Evolutionary conservation across 73 alveolate species (phyloP).

Genomic region (Breviolum minutum): DNA sequence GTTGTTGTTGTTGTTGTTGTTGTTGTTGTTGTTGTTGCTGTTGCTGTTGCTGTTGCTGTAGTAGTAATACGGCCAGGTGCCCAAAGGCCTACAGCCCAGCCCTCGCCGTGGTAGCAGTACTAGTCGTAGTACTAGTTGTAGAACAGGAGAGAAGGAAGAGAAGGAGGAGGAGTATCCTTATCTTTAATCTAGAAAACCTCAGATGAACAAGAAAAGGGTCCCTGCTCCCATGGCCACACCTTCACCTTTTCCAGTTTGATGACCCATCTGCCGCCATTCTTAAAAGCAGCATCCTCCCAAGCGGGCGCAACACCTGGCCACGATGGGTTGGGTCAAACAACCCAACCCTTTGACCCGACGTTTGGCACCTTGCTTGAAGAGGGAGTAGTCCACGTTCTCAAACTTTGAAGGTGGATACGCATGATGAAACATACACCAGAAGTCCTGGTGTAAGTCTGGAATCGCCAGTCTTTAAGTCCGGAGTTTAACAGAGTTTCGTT

Average conservation of each 20-base stretch:
- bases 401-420: conserved; percentile 87
- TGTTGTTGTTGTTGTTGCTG: too few species aligned
- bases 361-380: conserved; percentile 50
- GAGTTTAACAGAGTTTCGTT: too few species aligned
- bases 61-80: too few species aligned
- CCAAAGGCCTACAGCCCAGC: too few species aligned
- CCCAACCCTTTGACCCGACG: background rate
- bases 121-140: too few species aligned
- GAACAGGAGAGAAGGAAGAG: background rate
- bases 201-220: background rate
- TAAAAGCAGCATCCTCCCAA: conserved; percentile 93
- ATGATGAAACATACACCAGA: conserved; percentile 88
- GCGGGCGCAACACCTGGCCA: conserved; percentile 74
- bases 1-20: too few species aligned
- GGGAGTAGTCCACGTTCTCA: conserved; percentile 91
- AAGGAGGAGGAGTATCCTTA: too few species aligned
- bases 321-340: background rate
- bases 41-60: too few species aligned
- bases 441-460: conserved; percentile 46
- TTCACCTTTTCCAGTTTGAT: conserved; percentile 74
- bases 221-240: background rate
- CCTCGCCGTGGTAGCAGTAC: too few species aligned
- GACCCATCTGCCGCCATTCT: conserved; percentile 94
- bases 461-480: too few species aligned
- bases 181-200: background rate